Base-by-base conservation (phyloP, 2,329 filamentous ascomycete species). In the Colletotrichum theobromicola region DNA sequence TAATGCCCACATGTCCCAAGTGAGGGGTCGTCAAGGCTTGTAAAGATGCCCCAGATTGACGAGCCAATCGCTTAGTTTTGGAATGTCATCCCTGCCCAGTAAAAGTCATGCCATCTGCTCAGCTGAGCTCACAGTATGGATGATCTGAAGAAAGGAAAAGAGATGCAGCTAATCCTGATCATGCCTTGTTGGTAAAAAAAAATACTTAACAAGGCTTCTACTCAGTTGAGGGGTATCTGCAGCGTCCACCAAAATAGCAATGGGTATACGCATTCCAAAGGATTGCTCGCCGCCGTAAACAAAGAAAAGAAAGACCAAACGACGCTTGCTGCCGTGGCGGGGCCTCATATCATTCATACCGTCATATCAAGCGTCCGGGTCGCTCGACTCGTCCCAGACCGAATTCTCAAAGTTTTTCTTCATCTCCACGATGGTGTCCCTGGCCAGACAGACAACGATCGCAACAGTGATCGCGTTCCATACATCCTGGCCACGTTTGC, bases 381-480 rank as follows among this genome's bases (percentile, higher is more conserved):
- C 85, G 64, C 83, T 84, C 18, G 84, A 83, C n/a, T 80, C 77
- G 30, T 78, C 68, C 5, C 34, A 71, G 6, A 78, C 76, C 55
- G 79, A 60, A 42, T 80, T 76, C 63, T 84, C 80, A 78, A 87
- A 87, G 74, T 86, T 83, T 3, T 78, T 78, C 24, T 77, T 63
- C 57, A 83, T 79, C 8, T 77, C 70, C 60, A 82, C 83, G 68
- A 86, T 78, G 67, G 85, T 83, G 62, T 87, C 84, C 16, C 85
- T 81, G 5, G 85, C 85, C 67, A 84, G 76, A 67, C 85, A 87
- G 3, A 82, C 81, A 13, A 82, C 82, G 26, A 85, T 80, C 10
- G 84, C 86, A 12, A 86, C 68, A 5, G 86, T 87, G 46, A 87
- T 76, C 3, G 84, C 86, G 75, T 87, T 87, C 86, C 86, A 87